Evolutionary conservation across 352 stramenopile genomes (phyloP).

Genomic region (Phytophthora agathidicida): DNA sequence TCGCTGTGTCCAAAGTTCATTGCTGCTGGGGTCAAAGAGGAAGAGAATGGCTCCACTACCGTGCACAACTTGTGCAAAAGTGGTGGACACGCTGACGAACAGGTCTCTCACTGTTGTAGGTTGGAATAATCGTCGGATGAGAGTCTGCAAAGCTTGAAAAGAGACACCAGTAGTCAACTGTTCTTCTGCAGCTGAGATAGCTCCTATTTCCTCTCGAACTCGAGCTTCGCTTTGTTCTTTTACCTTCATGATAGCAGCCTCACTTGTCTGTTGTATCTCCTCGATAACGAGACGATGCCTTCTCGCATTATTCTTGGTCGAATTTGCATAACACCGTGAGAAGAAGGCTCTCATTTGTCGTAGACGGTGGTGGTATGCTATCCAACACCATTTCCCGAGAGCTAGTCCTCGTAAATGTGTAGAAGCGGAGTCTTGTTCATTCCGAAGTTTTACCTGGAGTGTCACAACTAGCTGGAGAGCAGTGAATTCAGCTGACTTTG

Average conservation of each 20-base stretch:
- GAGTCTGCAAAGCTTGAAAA: conserved; percentile 45
- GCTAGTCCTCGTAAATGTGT: conserved; percentile 22
- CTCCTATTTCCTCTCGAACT: conserved; percentile 15
- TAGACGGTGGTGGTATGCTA: conserved; percentile 44
- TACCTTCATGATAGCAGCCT: conserved; percentile 7
- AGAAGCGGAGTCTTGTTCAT: conserved; percentile 16
- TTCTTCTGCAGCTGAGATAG: conserved; percentile 27
- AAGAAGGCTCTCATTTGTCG: conserved; percentile 45
- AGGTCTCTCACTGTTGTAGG: conserved; percentile 45
- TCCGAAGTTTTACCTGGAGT: conserved; percentile 15
- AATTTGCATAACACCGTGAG: conserved; percentile 26
- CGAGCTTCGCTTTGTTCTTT: conserved; percentile 18
- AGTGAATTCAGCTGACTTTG: conserved; percentile 8
- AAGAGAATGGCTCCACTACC: conserved; percentile 59
- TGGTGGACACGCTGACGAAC: conserved; percentile 42
- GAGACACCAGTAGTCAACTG: conserved; percentile 26
- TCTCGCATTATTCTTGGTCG: conserved; percentile 5
- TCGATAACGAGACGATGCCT: conserved; percentile 16
- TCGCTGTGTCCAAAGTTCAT: conserved; percentile 73
- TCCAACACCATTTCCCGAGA: conserved; percentile 57
- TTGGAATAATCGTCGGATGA: conserved; percentile 52
- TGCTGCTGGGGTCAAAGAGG: conserved; percentile 60
- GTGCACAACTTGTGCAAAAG: conserved; percentile 49
- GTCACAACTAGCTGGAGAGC: conserved; percentile 13
- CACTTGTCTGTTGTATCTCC: conserved; percentile 17